Base-by-base conservation (phyloP, 768 basidiomycete species). In the Termitomyces heimii region DNA sequence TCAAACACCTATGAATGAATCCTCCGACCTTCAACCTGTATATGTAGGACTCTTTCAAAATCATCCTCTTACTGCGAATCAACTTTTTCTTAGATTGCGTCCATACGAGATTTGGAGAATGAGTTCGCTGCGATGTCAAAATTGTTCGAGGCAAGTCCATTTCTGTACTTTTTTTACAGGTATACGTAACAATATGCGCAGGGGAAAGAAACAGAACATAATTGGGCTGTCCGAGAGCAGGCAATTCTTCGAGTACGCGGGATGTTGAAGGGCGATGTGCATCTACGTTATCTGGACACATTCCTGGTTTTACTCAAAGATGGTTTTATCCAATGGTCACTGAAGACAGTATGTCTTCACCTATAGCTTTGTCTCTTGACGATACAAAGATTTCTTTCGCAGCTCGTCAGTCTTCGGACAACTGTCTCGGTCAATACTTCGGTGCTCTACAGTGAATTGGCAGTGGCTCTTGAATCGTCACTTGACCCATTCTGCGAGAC, bases 131-230 rank as follows among this genome's bases (percentile, higher is more conserved):
- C 72, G 10, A 94, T 98, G 88, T 68, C 78, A 20, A 88, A 89
- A 53, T 73, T 79, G 32, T 98, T 97, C 65, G 91, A 92, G 73
- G 92, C 88, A 65, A 50, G 75, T 64, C 29, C n/a, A 55, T 35
- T 54, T 53, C n/a, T n/a, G n/a, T 22, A n/a, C 43, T 9, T 5
- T 18, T 2, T 37, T 44, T 48, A 34, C 26, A n/a, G 46, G 18
- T 24, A 26, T n/a, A 22, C 20, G 55, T 7, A 52, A 60, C 32
- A 29, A 8, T 32, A 20, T 14, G 46, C 55, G 3, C 60, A 94
- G 88, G 97, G 96, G n/a, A 96, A 84, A 73, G 96, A 99, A 73
- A 89, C 90, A 1, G 96, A 99, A 68, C 92, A 95, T 61, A 99
- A 99, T 64, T 99, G 96, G 96, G 78, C 82, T 43, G 74, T 78